Evolutionary conservation across 148 eudicot genomes (phyloP).

Genomic region (Simmondsia chinensis): DNA sequence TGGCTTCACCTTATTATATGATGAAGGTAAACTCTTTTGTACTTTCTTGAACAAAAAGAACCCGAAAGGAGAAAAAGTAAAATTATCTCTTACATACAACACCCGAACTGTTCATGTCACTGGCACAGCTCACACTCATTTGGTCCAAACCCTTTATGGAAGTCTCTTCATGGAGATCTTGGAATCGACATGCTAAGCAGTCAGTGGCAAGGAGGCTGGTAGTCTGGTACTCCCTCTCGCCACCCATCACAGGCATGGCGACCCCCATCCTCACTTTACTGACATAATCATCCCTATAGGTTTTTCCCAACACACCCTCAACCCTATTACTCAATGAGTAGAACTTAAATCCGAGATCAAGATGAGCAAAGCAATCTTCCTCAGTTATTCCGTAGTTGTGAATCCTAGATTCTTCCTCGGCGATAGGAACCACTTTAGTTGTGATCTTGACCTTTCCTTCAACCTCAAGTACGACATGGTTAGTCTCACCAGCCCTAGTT

Average conservation of each 20-base stretch:
- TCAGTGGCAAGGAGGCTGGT: constrained; percentile 30
- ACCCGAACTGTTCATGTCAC: constrained; percentile 34
- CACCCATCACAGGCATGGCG: constrained; percentile 35
- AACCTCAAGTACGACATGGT: constrained; percentile 19
- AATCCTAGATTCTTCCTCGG: constrained; percentile 27
- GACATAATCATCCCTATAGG: constrained; percentile 33
- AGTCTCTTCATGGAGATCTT: neutral
- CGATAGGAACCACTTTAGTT: constrained; percentile 37
- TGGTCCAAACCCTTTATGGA: constrained; percentile 11
- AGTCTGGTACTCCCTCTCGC: constrained; percentile 20
- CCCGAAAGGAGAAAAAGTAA: too few species aligned
- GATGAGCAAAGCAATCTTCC: constrained; percentile 44
- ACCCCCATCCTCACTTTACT: constrained; percentile 27
- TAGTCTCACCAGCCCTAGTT: constrained; percentile 17
- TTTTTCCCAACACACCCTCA: constrained; percentile 40
- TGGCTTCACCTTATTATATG: too few species aligned
- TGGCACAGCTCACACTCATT: constrained; percentile 26
- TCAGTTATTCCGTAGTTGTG: constrained; percentile 32
- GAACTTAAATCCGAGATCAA: constrained; percentile 38
- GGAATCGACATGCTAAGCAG: constrained; percentile 27
- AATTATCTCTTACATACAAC: constrained; percentile 38
- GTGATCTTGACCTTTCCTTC: constrained; percentile 28
- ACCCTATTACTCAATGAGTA: constrained; percentile 16
- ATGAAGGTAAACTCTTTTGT: too few species aligned
- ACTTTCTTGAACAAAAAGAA: too few species aligned